Evolutionary conservation across 2,329 filamentous ascomycete genomes (phyloP), one percentile per base, ranked within the genome.

Genomic region (Arachnopeziza araneosa): DNA sequence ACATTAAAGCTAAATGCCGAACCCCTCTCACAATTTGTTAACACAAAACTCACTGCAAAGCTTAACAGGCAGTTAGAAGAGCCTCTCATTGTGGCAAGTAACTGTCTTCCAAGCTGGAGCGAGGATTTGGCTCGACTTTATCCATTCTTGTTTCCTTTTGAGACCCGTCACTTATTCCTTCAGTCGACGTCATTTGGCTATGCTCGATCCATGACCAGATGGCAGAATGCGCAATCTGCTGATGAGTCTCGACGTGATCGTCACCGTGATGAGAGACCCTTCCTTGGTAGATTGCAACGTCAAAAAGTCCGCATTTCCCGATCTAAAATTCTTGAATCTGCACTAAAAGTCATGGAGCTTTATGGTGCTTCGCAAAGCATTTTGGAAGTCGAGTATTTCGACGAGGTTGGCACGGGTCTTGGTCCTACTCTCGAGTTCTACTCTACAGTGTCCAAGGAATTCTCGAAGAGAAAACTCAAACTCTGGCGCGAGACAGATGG

Each of bases 141-240:
- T 72, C 93, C 95, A 0, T 99, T 99, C 81, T 78, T 99, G 14
- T 99, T 99, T 73, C 95, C 95, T 1, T 99, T 99, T 70, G 95
- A 99, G 78, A 98, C 95, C 1, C 87, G 95, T 14, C 93, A 99
- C 75, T 79, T 99, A 48, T 99, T 99, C 81, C 78, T 99, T 36
- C 95, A 98, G 75, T 99, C 93, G 1, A 99, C 96, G 0, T 97
- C 95, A 0, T 99, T 99, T 72, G 95, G 95, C 23, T 99, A 99
- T 77, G 93, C 93, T 50, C 86, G 95, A 64, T 97, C 95, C 21
- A 98, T 99, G 95, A 89, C 89, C 61, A 86, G 93, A 72, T 99
- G 96, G 96, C 95, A 98, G 75, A 96, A 91, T 70, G 87, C 90
- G 1, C 92, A 97, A 72, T 84, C 86, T 23, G 84, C 87, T 23